Conservation (phyloP, 2,329 filamentous ascomycete genomes). For the Aspergillus unguis region DNA sequence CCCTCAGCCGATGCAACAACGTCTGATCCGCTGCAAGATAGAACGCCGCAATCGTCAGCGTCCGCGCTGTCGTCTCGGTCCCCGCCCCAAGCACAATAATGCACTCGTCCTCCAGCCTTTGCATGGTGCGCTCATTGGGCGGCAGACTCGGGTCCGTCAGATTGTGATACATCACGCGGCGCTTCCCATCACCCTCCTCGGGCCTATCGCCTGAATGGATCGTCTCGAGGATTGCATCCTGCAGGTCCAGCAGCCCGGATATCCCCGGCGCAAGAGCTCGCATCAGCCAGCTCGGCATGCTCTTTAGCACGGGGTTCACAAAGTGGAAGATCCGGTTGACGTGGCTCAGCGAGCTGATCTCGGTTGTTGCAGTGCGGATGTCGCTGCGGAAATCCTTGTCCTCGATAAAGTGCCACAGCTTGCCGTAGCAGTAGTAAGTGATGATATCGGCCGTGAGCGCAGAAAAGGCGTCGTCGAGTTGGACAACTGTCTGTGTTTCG, state of each 20-base stretch:
- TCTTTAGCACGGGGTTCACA: background rate
- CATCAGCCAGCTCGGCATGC: background rate
- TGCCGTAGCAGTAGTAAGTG: background rate
- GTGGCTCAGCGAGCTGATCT: background rate
- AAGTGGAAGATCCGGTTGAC: background rate
- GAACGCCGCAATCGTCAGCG: background rate
- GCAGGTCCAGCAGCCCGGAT: background rate
- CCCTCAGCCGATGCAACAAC: too few relatives aligned
- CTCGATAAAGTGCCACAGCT: background rate
- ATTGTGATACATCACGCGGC: background rate
- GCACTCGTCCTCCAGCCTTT: slow-evolving; percentile 27
- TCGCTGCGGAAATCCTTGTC: background rate
- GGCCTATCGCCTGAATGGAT: background rate
- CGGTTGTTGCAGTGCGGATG: background rate
- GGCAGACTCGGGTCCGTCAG: slow-evolving; percentile 18
- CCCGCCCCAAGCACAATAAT: slow-evolving; percentile 2
- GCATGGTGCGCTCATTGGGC: slow-evolving; percentile 15
- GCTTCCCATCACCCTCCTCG: background rate
- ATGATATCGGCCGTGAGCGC: background rate
- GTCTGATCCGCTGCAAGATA: background rate
- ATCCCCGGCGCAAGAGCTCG: background rate
- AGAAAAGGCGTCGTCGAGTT: background rate
- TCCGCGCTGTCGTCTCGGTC: slow-evolving; percentile 1
- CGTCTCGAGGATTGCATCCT: background rate
- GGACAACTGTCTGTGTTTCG: background rate